Conservation (phyloP, 2,329 filamentous ascomycete species). For the Verticillium klebahnii region DNA sequence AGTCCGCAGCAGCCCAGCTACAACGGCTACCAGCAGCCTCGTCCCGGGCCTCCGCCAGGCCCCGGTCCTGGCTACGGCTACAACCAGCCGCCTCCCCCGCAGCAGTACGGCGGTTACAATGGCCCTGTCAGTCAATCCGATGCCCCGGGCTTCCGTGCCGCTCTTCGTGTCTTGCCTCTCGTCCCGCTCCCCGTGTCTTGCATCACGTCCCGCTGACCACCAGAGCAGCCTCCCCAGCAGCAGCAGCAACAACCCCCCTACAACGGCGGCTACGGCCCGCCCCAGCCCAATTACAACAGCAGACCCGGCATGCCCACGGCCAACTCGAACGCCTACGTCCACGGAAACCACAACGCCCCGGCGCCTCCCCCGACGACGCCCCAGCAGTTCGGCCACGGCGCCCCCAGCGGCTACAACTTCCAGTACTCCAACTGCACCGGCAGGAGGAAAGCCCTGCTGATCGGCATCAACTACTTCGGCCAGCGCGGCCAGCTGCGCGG, state of each 20-base stretch:
- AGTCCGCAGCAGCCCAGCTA: conserved; percentile 41
- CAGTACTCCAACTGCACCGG: conserved; percentile 74
- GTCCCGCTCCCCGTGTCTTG: not conserved
- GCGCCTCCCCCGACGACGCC: conserved; percentile 43
- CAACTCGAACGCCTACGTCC: conserved; percentile 22
- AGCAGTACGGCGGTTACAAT: conserved; percentile 37
- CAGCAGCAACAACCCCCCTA: conserved; percentile 25
- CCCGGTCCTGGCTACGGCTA: conserved; percentile 38
- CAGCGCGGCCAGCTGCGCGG: conserved; percentile 67
- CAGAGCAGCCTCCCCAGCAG: conserved; percentile 27
- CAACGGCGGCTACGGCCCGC: conserved; percentile 31
- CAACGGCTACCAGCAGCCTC: conserved; percentile 40
- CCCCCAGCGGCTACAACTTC: conserved; percentile 65
- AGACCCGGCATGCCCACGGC: conserved; percentile 29
- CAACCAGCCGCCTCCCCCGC: conserved; percentile 43
- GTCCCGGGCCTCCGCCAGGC: conserved; percentile 29
- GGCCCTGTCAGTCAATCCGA: not conserved
- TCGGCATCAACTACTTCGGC: conserved; percentile 78
- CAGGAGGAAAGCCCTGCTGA: conserved; percentile 67
- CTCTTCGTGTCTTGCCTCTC: not conserved
- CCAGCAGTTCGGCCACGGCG: conserved; percentile 63
- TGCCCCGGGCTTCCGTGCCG: conserved; percentile 1
- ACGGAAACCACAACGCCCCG: conserved; percentile 21
- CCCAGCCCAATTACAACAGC: conserved; percentile 41
- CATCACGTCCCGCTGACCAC: not conserved